Evolutionary conservation across 2,329 filamentous ascomycete species (phyloP), one percentile per base, ranked within the genome.

Genomic region (Sphaerostilbella broomeana): DNA sequence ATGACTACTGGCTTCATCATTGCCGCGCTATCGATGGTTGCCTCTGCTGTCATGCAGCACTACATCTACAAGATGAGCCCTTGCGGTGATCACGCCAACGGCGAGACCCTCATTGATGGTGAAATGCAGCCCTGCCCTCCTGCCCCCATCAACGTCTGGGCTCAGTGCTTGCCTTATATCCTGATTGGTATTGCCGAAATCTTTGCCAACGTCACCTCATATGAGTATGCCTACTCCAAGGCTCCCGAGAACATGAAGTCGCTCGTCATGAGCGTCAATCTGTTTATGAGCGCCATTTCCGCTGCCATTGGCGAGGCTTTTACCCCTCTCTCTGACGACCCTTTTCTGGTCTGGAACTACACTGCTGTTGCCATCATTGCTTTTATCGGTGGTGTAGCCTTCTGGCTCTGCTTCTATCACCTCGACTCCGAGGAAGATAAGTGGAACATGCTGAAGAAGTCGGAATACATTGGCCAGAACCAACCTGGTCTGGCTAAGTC

Each of bases 241-340:
- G 82, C 83, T 0, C 84, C 84, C 18, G 77, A 74, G 53, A 87
- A 86, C 66, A 89, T 89, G 84, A 80, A 82, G 48, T 84, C 79
- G 2, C 69, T 88, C n/a, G 81, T 89, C 51, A 71, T 75, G 60
- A 75, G 76, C 15, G 68, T 87, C 51, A 79, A 79, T 54, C 69
- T 86, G 26, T 80, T 84, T 65, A 86, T 77, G 71, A 79, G 70
- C 20, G 83, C 82, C 42, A 69, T 88, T 49, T 77, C 79, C 1
- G 70, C 79, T 20, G 82, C 83, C 24, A 63, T 88, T 35, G 81
- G 79, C n/a, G 77, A 86, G 64, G 81, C 79, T 1, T 72, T 84
- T 26, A 73, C 75, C 6, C 65, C 73, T 0, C 63, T 86, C 2
- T 73, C 75, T 0, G 68, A 64, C 6, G 79, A 86, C 54, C 81